Percentiles rank a stretch among this genome's conserved stretches.
Evolutionary conservation across 805 yeast genomes (phyloP).

Genomic region (Candida ponderosae): DNA sequence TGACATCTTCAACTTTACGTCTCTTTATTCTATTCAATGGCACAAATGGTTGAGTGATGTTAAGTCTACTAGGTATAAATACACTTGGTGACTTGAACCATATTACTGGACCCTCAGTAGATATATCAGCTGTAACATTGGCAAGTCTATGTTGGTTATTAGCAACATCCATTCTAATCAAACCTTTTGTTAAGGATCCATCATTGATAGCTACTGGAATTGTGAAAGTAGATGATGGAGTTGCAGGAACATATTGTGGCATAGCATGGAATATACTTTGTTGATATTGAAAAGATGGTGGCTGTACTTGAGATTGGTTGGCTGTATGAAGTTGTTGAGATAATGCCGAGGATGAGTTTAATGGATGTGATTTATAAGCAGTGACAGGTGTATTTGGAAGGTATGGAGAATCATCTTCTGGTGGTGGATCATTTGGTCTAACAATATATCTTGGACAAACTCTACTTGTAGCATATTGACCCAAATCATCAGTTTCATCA

Average conservation of each 20-base stretch:
- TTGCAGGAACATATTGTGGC: constrained; percentile 15
- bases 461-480: constrained; percentile 54
- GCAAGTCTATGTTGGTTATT: constrained; percentile 22
- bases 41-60: constrained; percentile 8
- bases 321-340: neutral
- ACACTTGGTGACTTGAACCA: constrained; percentile 70
- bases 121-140: constrained; percentile 9
- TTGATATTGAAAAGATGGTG: constrained; percentile 11
- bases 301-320: constrained; percentile 9
- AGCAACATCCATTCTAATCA: constrained; percentile 22
- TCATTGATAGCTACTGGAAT: constrained; percentile 18
- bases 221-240: constrained; percentile 25
- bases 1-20: constrained; percentile 14
- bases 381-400: constrained; percentile 11
- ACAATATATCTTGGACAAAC: constrained; percentile 35
- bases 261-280: constrained; percentile 17
- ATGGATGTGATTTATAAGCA: constrained; percentile 6
- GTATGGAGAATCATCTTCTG: constrained; percentile 11
- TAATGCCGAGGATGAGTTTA: no score
- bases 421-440: constrained; percentile 33
- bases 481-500: constrained; percentile 74
- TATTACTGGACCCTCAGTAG: constrained; percentile 33
- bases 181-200: constrained; percentile 12
- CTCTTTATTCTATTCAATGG: constrained; percentile 8
- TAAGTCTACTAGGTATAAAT: constrained; percentile 31